Percentiles rank a stretch among this genome's conserved stretches.
phyloP scores from a whole-genome alignment of 2,329 filamentous ascomycete genomes.

The Corynespora cassiicola region DNA sequence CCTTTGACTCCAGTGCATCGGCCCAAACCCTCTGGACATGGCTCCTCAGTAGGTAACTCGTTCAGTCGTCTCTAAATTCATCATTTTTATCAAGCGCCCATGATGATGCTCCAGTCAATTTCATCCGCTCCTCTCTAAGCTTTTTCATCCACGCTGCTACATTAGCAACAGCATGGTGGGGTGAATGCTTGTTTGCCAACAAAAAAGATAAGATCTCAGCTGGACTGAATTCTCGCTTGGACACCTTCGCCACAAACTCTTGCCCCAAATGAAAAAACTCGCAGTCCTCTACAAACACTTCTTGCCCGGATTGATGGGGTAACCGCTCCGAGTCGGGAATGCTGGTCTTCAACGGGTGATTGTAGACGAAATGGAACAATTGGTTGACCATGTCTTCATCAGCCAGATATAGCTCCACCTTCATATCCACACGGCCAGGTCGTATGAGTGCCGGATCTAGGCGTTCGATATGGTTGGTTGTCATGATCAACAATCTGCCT shows the following conservation, averaged over 20 bases:
- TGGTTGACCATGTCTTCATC: conserved; percentile 14
- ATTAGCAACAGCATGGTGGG: conserved; percentile 16
- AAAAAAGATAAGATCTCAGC: conserved; percentile 21
- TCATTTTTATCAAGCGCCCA: conserved; percentile 11
- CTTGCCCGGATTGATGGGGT: conserved; percentile 7
- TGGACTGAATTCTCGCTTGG: conserved; percentile 18
- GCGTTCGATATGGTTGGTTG: conserved; percentile 76
- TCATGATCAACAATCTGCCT: conserved; percentile 79
- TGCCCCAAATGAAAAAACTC: conserved; percentile 13
- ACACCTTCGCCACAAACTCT: conserved; percentile 19
- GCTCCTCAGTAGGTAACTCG: conserved; percentile 7
- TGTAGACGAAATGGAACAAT: conserved; percentile 16
- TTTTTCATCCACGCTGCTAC: conserved; percentile 14
- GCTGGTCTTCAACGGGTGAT: conserved; percentile 3
- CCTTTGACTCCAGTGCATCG: too few relatives aligned
- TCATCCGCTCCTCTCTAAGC: conserved; percentile 12
- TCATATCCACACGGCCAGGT: conserved; percentile 72
- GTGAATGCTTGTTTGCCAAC: conserved; percentile 19
- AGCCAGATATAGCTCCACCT: conserved; percentile 63
- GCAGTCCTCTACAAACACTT: conserved; percentile 11
- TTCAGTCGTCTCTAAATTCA: too few relatives aligned
- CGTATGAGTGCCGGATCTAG: conserved; percentile 76
- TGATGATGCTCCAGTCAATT: conserved; percentile 15
- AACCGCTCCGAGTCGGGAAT: too few relatives aligned
- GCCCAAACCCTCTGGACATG: conserved; percentile 4